A percentile compares a stretch with the other conserved stretches of the same genome.
Evolutionary conservation across 176 grass and related monocot species (phyloP).

Genomic region (Alopecurus myosuroides): DNA sequence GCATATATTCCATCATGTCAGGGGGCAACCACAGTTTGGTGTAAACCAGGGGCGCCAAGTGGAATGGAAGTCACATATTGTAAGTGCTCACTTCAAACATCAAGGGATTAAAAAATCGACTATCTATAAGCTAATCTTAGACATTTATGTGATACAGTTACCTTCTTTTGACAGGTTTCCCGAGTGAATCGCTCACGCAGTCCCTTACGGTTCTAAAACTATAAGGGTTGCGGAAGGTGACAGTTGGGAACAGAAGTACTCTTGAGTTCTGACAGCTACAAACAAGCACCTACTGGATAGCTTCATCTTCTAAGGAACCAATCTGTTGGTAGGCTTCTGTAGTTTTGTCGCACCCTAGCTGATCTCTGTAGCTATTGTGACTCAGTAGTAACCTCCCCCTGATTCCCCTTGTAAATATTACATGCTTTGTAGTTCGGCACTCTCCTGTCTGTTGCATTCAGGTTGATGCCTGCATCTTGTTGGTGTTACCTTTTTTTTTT

Average conservation of each 20-base stretch:
- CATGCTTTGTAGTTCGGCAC: neutral
- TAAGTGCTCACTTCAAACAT: conserved; percentile 32
- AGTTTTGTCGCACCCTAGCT: neutral
- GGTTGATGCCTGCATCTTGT: neutral
- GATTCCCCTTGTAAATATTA: conserved; percentile 22
- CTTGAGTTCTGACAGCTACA: neutral
- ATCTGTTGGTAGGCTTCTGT: neutral
- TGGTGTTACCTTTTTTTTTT: neutral
- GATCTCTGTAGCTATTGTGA: neutral
- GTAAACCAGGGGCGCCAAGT: conserved; percentile 46
- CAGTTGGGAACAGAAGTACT: neutral
- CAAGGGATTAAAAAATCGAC: neutral
- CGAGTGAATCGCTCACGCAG: conserved; percentile 13
- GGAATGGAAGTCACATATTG: conserved; percentile 92
- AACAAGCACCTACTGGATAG: neutral
- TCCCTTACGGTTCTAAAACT: conserved; percentile 18
- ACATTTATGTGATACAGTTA: neutral
- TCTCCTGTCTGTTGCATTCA: neutral
- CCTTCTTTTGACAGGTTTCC: conserved; percentile 30
- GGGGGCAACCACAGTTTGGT: conserved; percentile 54
- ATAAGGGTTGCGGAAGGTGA: neutral
- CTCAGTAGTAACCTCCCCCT: neutral
- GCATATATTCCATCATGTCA: conserved; percentile 82
- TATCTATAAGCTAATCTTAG: neutral
- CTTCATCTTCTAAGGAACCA: neutral